Percentiles rank a stretch among this genome's conserved stretches.
phyloP scores from a whole-genome alignment of 1,139 yeast species.

The Suhomyces anneliseae region DNA sequence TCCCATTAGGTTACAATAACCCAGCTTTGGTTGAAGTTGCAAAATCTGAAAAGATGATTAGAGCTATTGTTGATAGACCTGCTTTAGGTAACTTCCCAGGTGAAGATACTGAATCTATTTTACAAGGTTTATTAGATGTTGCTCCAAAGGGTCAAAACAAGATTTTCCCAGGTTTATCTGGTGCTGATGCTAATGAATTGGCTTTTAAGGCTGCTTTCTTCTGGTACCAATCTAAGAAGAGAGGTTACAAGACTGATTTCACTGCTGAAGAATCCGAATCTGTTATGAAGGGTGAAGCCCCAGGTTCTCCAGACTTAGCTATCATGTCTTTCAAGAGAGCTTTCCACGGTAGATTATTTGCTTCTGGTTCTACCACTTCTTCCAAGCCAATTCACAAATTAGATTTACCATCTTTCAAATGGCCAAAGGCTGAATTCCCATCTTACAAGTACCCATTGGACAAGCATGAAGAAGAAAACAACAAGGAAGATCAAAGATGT shows the following conservation, averaged over 20 bases:
- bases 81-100: constrained; percentile 79
- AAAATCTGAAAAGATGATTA: constrained; percentile 60
- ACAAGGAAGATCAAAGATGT: constrained; percentile 67
- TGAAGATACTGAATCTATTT: constrained; percentile 56
- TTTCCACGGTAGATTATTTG: constrained; percentile 84
- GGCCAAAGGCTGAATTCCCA: constrained; percentile 89
- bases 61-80: constrained; percentile 73
- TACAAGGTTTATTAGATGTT: constrained; percentile 55
- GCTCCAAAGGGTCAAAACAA: constrained; percentile 72
- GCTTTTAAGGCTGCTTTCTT: constrained; percentile 85
- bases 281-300: constrained; percentile 66
- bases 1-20: constrained; percentile 78
- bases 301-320: constrained; percentile 75
- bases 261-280: constrained; percentile 59
- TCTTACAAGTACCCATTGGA: constrained; percentile 71
- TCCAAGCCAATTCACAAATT: constrained; percentile 83
- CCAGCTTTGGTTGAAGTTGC: constrained; percentile 66
- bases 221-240: constrained; percentile 64
- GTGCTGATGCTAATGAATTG: constrained; percentile 82
- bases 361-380: constrained; percentile 74
- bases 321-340: constrained; percentile 71
- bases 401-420: constrained; percentile 79
- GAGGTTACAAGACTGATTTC: constrained; percentile 53
- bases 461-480: constrained; percentile 53
- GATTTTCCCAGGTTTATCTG: constrained; percentile 76